phyloP scores from a whole-genome alignment of 108 stramenopile genomes.

The Skeletonema menzelii region DNA sequence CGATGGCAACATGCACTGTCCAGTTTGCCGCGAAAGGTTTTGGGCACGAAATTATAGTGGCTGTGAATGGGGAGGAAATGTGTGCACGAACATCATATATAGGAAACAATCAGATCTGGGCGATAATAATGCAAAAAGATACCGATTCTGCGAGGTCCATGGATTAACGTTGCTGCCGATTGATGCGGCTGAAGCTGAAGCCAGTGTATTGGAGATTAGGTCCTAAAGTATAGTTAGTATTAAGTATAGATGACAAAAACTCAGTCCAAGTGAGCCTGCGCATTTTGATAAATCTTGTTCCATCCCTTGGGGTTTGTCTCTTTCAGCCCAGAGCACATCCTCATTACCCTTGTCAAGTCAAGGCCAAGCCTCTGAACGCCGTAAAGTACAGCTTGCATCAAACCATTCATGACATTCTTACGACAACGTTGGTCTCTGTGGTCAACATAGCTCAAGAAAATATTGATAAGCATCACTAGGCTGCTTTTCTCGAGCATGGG shows the following conservation, averaged over 20 bases:
- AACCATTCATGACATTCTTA: conserved; percentile 44
- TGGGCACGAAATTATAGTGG: background rate
- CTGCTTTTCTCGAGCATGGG: conserved; percentile 42
- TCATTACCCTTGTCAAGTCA: conserved; percentile 33
- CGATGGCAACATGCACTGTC: background rate
- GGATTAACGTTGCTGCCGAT: background rate
- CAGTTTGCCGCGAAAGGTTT: background rate
- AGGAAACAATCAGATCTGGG: background rate
- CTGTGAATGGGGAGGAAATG: background rate
- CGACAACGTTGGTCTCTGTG: conserved; percentile 59
- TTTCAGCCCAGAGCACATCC: conserved; percentile 41
- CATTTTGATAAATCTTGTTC: conserved; percentile 31
- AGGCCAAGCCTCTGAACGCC: conserved; percentile 40
- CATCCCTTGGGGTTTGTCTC: conserved; percentile 43
- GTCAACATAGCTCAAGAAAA: conserved; percentile 48
- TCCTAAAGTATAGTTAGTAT: background rate
- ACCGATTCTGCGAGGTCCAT: background rate
- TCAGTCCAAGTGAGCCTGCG: conserved; percentile 2
- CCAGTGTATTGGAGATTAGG: background rate
- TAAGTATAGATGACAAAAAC: background rate
- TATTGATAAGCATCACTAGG: conserved; percentile 35
- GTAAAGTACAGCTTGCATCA: conserved; percentile 47
- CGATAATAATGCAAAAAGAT: background rate
- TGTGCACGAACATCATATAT: background rate
- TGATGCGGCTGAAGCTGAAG: background rate